Conservation (phyloP, 2,329 filamentous ascomycete genomes). For the Aspergillus viridinutans region DNA sequence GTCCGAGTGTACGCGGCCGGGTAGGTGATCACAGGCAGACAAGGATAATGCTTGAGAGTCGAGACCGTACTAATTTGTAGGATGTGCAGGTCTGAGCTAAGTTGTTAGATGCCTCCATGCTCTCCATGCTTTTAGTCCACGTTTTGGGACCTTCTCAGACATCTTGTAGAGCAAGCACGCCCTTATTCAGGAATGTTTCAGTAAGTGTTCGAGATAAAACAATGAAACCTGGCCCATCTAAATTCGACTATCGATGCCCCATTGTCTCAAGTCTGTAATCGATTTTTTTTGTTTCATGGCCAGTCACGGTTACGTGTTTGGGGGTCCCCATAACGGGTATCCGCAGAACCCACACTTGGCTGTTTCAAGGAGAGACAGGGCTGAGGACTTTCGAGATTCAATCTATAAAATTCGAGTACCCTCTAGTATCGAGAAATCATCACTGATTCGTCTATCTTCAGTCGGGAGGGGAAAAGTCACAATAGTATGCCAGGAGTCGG, state of each 20-base stretch:
- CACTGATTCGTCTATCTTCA: too few species aligned
- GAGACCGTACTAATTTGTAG: background rate
- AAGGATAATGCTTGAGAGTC: background rate
- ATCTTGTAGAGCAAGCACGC: too few species aligned
- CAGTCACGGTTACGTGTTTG: background rate
- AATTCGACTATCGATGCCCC: background rate
- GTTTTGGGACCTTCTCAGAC: too few species aligned
- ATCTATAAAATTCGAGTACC: too few species aligned
- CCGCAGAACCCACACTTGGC: background rate
- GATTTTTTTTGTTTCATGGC: background rate
- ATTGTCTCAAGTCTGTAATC: background rate
- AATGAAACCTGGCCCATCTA: background rate
- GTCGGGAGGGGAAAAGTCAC: too few species aligned
- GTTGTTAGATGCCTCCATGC: background rate
- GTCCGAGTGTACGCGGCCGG: background rate
- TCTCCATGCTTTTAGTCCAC: too few species aligned
- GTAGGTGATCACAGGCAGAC: background rate
- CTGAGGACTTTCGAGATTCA: background rate
- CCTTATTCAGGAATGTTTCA: background rate
- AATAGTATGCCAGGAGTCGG: too few species aligned
- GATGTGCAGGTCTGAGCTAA: background rate
- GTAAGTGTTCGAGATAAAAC: background rate
- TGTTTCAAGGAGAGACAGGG: background rate
- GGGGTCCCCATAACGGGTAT: background rate
- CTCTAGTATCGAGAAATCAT: too few species aligned